Base-by-base conservation (phyloP, 2,329 filamentous ascomycete genomes). In the Tolypocladium capitatum region DNA sequence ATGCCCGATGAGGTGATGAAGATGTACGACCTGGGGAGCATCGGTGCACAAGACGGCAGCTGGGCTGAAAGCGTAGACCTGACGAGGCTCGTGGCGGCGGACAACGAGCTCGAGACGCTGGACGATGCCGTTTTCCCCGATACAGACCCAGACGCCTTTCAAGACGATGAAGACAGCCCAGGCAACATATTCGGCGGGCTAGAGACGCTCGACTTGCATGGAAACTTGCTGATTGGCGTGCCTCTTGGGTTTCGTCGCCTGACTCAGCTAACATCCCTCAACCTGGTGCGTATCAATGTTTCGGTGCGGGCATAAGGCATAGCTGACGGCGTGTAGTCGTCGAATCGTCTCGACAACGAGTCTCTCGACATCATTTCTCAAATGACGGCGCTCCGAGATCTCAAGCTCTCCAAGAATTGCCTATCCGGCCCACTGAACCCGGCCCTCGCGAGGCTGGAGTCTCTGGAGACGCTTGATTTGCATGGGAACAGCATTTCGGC, bases 41-140 rank as follows among this genome's bases (percentile, higher is more conserved):
- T 81, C 48, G 78, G 83, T 34, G 72, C 71, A 13, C 69, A 75
- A 21, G 79, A 76, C 33, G 76, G 81, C 11, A 80, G 83, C 32
- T 97, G 92, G 92, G 89, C 89, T 2, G 91, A 97, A 63, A 84
- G 85, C 50, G 87, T 97, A 11, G 91, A 97, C 60, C 68, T 97
- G 42, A 84, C 83, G 1, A 81, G 84, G 51, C 81, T 97, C 45
- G 79, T 92, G 53, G 89, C 86, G 6, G 89, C 91, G 9, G 89
- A 95, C 59, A 97, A 98, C 58, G 86, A 95, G 58, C 65, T 98
- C 43, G 80, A 86, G 57, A 71, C 72, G 31, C 72, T 97, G 32
- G 76, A 80, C 2, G 86, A 92, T 18, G 68, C 72, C 2, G 71
- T 89, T 18, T 96, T 97, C 56, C 90, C 91, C 0, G 89, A 96